Evolutionary conservation across 2,329 filamentous ascomycete genomes (phyloP), one percentile per base, ranked within the genome.

Genomic region (Hypoxylon rubiginosum): DNA sequence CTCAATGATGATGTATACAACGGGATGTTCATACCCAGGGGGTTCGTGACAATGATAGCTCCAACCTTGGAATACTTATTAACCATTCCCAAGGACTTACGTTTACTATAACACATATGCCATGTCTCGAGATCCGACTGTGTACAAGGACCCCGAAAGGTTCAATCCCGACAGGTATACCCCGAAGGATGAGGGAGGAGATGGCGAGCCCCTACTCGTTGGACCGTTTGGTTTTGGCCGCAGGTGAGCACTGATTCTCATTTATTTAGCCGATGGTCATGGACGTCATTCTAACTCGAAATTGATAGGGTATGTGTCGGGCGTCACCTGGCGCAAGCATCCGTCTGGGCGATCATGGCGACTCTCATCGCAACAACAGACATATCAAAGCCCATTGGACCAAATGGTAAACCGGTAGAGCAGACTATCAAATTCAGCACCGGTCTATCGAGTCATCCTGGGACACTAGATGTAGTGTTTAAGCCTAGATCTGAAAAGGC

Each of bases 1-100:
- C 78, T 84, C 1, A 75, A 83, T 50, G 86, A 89, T 52, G 87
- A 90, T 59, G 78, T 83, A 10, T 90, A 89, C 71, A 58, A 66
- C 8, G 66, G 21, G 4, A 66, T 69, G 67, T 68, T 66, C 34
- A 69, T 71, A 28, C 69, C 69, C n/a, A 66, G 64, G 52, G 66
- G 66, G 66, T 67, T 26, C 4, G 60, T 34, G 3, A 2, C 4
- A 30, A 2, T 4, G 6, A 9, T 1, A 15, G 1, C 4, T 21
- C 3, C 11, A 0, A 11, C 21, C 11, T 10, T 21, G 15, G n/a
- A 17, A 10, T 11, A 2, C 32, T 10, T 28, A n/a, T 11, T 68
- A 7, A 66, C 43, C 8, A 32, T 6, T 43, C 30, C 2, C 9
- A 15, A 69, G 66, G 21, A 69, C 66, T 4, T 48, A 66, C 39